Evolutionary conservation across 2,329 filamentous ascomycete species (phyloP).

Genomic region (Gnomoniopsis smithogilvyi): DNA sequence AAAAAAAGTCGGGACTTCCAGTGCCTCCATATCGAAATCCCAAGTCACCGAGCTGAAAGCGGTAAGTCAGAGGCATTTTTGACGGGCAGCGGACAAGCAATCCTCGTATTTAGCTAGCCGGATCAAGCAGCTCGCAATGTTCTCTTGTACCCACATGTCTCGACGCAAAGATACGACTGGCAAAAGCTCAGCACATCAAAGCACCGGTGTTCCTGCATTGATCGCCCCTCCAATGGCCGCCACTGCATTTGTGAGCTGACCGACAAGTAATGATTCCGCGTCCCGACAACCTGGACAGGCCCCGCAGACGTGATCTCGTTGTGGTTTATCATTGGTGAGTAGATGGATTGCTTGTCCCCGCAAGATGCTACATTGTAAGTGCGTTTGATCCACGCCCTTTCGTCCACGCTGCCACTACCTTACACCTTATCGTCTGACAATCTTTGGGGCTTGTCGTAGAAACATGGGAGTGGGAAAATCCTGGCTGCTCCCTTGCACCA

Average conservation of each 20-base stretch:
- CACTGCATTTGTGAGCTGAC: background rate
- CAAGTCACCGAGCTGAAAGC: background rate
- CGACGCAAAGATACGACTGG: background rate
- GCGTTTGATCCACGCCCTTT: too few relatives aligned
- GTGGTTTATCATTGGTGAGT: background rate
- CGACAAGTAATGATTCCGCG: background rate
- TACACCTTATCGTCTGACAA: background rate
- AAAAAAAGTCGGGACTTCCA: too few relatives aligned
- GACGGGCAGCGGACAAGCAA: background rate
- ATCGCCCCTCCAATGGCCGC: background rate
- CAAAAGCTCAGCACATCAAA: background rate
- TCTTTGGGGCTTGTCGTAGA: background rate
- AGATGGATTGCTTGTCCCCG: background rate
- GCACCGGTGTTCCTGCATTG: background rate
- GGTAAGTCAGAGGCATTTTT: background rate
- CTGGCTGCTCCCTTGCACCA: background rate
- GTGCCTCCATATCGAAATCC: background rate
- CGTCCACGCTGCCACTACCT: too few relatives aligned
- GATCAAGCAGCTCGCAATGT: constrained; percentile 1
- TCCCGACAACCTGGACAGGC: background rate
- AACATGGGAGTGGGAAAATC: background rate
- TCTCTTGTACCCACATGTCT: background rate
- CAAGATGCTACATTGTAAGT: background rate
- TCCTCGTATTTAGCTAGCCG: background rate
- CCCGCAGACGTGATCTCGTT: background rate